Conservation (phyloP, 1,284 basidiomycete genomes). For the Moniliophthora roreri region DNA sequence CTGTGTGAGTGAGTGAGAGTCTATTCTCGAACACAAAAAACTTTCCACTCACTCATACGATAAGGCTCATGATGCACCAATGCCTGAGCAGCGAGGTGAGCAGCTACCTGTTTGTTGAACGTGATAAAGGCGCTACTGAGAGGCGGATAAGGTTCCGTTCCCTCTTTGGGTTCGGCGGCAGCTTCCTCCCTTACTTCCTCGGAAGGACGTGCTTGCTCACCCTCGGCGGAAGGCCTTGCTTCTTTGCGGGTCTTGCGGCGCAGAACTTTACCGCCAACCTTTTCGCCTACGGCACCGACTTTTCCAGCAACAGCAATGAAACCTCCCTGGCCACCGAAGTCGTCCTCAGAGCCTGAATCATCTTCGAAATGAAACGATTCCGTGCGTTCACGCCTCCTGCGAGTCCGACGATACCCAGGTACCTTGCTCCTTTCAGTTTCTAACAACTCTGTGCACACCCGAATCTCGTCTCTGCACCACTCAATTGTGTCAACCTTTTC, state of each 20-base stretch:
- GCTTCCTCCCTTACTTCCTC: slow-evolving; percentile 11
- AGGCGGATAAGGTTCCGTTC: slow-evolving; percentile 51
- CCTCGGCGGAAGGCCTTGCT: slow-evolving; percentile 6
- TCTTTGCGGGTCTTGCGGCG: slow-evolving; percentile 1
- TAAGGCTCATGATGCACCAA: slow-evolving; percentile 81
- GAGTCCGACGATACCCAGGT: slow-evolving; percentile 5
- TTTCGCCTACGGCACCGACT: slow-evolving; percentile 12
- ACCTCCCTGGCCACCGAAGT: slow-evolving; percentile 19
- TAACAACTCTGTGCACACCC: slow-evolving; percentile 48
- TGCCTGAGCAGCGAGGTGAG: slow-evolving; percentile 80
- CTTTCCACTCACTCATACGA: slow-evolving; percentile 55
- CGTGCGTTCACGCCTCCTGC: not conserved
- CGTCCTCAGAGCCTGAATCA: slow-evolving; percentile 21
- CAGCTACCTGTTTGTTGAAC: slow-evolving; percentile 92
- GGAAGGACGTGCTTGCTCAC: slow-evolving; percentile 4
- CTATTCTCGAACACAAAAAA: too few relatives aligned
- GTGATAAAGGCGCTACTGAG: slow-evolving; percentile 88
- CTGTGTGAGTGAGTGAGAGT: slow-evolving; percentile 26
- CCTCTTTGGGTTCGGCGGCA: slow-evolving; percentile 20
- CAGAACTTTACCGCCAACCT: slow-evolving; percentile 7
- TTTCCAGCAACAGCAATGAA: slow-evolving; percentile 21
- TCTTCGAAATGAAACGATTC: slow-evolving; percentile 19
- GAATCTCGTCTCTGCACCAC: slow-evolving; percentile 80
- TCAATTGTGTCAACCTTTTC: slow-evolving; percentile 91
- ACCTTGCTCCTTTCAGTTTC: slow-evolving; percentile 46